Evolutionary conservation across 2,329 filamentous ascomycete genomes (phyloP), one percentile per base, ranked within the genome.

Genomic region (Tolypocladium guangdongense): DNA sequence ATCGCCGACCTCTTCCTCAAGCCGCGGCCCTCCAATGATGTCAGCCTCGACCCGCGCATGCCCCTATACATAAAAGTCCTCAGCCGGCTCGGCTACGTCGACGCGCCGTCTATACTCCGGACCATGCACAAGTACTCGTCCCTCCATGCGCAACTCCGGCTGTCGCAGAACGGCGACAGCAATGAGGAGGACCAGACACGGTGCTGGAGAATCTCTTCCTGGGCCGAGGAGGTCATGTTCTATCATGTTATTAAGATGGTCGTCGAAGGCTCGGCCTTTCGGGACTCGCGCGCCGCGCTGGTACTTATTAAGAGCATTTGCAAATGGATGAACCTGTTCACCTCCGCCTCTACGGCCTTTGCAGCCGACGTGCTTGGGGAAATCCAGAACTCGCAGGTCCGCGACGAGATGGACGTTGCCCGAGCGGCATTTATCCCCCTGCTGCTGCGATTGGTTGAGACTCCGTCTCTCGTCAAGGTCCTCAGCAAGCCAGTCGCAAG

Each of bases 211-310:
- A 78, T 69, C 64, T 84, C 81, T 1, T 83, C 80, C 57, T 72
- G 72, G 55, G 68, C 86, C 0, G 93, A 99, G 66, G 96, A 96
- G 71, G 85, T 93, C 50, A 88, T 97, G 70, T 86, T 96, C 64
- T 95, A 96, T 68, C 84, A 91, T 4, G 90, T 99, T 50, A 89
- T 90, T 2, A 96, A 95, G 70, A 87, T 86, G 0, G 90, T 97
- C 50, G 86, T 76, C 1, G 72, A 79, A 49, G 79, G 76, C 0
- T 68, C 64, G 1, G 75, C 73, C 1, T 78, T 82, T 49, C 69
- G 65, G 54, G 71, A 70, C 27, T 62, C 68, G 18, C 65, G 72
- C 32, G 74, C 78, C n/a, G 78, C 76, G 0, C 59, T 82, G 10
- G 71, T 76, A 22, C 65, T 82, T 38, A 72, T 77, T 27, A 68